Evolutionary conservation across 805 yeast species (phyloP).

Genomic region (fission yeast (Schizosaccharomyces pombe)): DNA sequence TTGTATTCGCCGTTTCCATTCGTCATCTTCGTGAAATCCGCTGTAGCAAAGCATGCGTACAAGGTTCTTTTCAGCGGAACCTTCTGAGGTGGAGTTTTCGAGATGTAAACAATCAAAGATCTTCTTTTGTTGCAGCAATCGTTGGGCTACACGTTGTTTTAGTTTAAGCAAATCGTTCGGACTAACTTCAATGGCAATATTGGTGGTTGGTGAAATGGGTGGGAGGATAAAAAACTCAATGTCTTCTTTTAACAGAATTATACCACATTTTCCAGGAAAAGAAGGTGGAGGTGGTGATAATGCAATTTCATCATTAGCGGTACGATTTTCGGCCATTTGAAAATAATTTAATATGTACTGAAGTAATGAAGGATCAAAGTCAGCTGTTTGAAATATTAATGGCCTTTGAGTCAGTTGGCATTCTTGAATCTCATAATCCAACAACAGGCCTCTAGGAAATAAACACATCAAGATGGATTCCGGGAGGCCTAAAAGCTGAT

Average conservation of each 20-base stretch:
- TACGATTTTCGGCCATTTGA: neutral
- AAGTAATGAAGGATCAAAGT: neutral
- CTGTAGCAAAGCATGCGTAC: constrained; percentile 79
- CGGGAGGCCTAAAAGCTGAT: neutral
- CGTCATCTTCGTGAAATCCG: constrained; percentile 41
- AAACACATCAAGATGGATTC: neutral
- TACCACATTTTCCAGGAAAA: neutral
- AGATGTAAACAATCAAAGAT: neutral
- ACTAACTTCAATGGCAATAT: neutral
- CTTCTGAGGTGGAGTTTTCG: constrained; percentile 12
- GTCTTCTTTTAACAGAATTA: constrained; percentile 1
- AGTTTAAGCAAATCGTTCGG: neutral
- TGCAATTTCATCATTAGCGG: neutral
- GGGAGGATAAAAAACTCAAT: neutral
- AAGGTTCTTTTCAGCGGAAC: constrained; percentile 84
- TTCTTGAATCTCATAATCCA: neutral
- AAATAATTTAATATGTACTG: neutral
- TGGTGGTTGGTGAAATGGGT: neutral
- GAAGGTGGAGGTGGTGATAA: neutral
- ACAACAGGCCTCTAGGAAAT: constrained; percentile 2
- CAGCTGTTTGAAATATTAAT: neutral
- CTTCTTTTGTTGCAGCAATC: neutral
- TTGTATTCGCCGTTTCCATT: constrained; percentile 66
- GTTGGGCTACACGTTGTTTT: neutral
- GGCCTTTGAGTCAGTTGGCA: neutral